phyloP scores from a whole-genome alignment of 2,329 filamentous ascomycete species.

The Fusarium penzigii region DNA sequence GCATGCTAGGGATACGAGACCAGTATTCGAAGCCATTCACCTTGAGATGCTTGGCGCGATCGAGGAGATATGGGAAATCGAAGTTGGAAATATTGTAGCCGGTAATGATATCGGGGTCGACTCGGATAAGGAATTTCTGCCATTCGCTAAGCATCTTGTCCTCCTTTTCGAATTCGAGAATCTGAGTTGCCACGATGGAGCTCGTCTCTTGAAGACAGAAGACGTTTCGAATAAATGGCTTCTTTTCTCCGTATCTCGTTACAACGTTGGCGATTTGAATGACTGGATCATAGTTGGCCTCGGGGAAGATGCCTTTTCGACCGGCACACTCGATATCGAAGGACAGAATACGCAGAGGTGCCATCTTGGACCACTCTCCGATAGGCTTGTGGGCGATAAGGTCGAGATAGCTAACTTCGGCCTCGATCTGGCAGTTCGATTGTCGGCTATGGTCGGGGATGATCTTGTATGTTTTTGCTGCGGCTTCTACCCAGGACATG shows the following conservation, averaged over 20 bases:
- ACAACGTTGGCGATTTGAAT: conserved; percentile 98
- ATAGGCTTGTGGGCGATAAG: conserved; percentile 85
- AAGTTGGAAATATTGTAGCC: conserved; percentile 99
- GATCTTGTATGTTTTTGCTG: conserved; percentile 71
- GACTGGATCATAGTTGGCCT: conserved; percentile 86
- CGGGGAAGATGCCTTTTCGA: conserved; percentile 95
- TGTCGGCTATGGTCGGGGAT: conserved; percentile 68
- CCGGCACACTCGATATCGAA: conserved; percentile 99
- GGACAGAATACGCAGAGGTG: conserved; percentile 85
- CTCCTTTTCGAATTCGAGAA: conserved; percentile 80
- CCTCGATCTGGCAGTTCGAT: conserved; percentile 97
- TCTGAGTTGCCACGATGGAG: conserved; percentile 90
- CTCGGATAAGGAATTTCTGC: conserved; percentile 85
- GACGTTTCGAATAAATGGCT: conserved; percentile 94
- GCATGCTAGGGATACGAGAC: conserved; percentile 73
- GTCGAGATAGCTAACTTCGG: conserved; percentile 77
- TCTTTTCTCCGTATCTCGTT: conserved; percentile 89
- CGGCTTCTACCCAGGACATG: conserved; percentile 96
- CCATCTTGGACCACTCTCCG: conserved; percentile 98
- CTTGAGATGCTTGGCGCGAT: conserved; percentile 84
- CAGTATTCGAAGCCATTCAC: conserved; percentile 80
- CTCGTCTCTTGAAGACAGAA: conserved; percentile 94
- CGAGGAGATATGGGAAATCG: conserved; percentile 93
- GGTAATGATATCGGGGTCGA: conserved; percentile 96
- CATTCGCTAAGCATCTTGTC: conserved; percentile 89